A percentile compares a stretch with the other conserved stretches of the same genome.
Evolutionary conservation across 1,139 yeast species (phyloP).

Genomic region (Taphrina populina): DNA sequence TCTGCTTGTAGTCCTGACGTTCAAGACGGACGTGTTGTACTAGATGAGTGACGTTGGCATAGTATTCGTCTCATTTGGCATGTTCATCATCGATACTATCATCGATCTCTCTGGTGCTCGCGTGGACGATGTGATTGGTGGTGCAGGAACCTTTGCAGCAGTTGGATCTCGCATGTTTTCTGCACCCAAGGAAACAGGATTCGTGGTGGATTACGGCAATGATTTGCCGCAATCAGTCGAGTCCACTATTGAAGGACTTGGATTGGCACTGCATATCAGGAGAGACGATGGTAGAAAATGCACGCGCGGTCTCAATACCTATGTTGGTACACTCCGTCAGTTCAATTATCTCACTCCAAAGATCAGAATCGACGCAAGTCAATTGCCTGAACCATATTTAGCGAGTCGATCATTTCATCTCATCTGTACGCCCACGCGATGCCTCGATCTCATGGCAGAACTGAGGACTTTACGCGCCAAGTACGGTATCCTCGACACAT

Average conservation of each 20-base stretch:
- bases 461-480: slow-evolving; percentile 18
- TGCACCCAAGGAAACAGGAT: slow-evolving; percentile 52
- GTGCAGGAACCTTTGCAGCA: slow-evolving; percentile 83
- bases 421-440: slow-evolving; percentile 61
- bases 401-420: slow-evolving; percentile 62
- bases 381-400: slow-evolving; percentile 51
- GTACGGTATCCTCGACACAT: slow-evolving; percentile 37
- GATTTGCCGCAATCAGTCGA: slow-evolving; percentile 65
- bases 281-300: slow-evolving; percentile 57
- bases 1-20: no score
- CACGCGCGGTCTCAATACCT: slow-evolving; percentile 77
- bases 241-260: slow-evolving; percentile 58
- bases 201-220: slow-evolving; percentile 74
- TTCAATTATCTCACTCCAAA: slow-evolving; percentile 64
- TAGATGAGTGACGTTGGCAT: no score
- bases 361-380: slow-evolving; percentile 61
- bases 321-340: slow-evolving; percentile 58
- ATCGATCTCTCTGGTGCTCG: slow-evolving; percentile 54
- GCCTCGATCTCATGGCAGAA: slow-evolving; percentile 17
- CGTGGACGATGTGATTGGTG: slow-evolving; percentile 68
- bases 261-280: slow-evolving; percentile 60
- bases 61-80: slow-evolving; percentile 66
- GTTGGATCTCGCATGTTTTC: slow-evolving; percentile 30
- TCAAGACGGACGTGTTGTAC: no score
- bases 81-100: slow-evolving; percentile 91